Percentiles rank a stretch among this genome's conserved stretches.
These are phyloP conservation scores for Ziziphus jujuba DNA, from an alignment of 306 rosid genomes.

Conservation along the genomic window DNA sequence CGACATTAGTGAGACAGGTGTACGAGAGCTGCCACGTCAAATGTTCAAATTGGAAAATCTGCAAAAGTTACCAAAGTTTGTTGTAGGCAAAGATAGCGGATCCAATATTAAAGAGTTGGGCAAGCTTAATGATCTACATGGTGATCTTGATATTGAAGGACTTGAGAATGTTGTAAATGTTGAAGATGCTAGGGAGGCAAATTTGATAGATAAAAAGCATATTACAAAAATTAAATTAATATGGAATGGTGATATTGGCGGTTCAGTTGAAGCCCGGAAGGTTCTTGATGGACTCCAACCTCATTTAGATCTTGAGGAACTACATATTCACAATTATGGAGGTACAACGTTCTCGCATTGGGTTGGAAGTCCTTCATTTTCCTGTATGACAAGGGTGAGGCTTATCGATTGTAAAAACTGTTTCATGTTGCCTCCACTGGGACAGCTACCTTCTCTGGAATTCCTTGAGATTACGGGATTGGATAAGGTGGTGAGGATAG, in stretches of 20 bases:
- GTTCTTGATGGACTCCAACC: conserved; percentile 3
- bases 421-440: background rate
- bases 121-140: background rate
- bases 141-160: background rate
- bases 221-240: conserved; percentile 1
- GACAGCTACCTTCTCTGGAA: conserved; percentile 9
- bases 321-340: background rate
- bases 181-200: conserved; percentile 15
- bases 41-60: conserved; percentile 14
- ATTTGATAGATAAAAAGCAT: background rate
- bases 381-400: background rate
- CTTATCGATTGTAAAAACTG: background rate
- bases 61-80: background rate
- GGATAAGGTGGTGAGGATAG: background rate
- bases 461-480: background rate
- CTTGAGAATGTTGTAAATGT: background rate
- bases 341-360: conserved; percentile 14
- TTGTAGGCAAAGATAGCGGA: background rate
- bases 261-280: background rate
- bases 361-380: background rate
- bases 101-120: background rate
- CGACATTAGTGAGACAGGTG: background rate
- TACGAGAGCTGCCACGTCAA: background rate
- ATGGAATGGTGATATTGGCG: background rate
- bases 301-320: conserved; percentile 5